Percentiles rank a stretch among this genome's conserved stretches.
Evolutionary conservation across 768 basidiomycete genomes (phyloP).

Genomic region (Naganishia onofrii): DNA sequence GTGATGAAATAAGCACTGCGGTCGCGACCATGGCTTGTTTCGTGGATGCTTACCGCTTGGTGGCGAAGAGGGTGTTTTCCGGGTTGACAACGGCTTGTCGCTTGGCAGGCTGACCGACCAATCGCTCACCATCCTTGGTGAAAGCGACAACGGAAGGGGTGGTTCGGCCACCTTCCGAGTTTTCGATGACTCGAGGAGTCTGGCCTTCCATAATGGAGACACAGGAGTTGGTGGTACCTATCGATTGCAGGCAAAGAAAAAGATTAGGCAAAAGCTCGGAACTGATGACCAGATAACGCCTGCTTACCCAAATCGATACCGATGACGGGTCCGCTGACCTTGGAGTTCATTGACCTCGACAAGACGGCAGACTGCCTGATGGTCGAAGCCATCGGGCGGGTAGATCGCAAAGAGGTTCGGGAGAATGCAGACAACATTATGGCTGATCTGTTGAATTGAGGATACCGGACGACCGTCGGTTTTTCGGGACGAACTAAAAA

Average conservation of each 20-base stretch:
- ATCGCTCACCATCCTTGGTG: slow-evolving; percentile 95
- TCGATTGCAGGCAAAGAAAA: neutral
- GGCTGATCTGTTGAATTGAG: slow-evolving; percentile 24
- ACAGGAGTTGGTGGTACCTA: slow-evolving; percentile 53
- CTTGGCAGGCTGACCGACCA: slow-evolving; percentile 93
- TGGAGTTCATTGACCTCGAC: slow-evolving; percentile 91
- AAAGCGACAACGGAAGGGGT: slow-evolving; percentile 98
- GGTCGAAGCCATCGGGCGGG: slow-evolving; percentile 25
- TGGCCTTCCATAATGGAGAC: slow-evolving; percentile 84
- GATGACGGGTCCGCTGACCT: slow-evolving; percentile 76
- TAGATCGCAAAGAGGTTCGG: slow-evolving; percentile 58
- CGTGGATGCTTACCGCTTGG: slow-evolving; percentile 46
- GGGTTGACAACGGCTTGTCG: slow-evolving; percentile 96
- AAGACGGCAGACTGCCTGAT: slow-evolving; percentile 51
- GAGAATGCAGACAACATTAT: slow-evolving; percentile 55
- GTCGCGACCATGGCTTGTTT: neutral
- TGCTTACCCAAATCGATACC: slow-evolving; percentile 84
- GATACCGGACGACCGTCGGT: slow-evolving; percentile 24
- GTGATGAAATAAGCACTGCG: neutral
- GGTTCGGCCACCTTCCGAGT: slow-evolving; percentile 94
- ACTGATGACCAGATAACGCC: neutral
- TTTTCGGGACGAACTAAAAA: neutral
- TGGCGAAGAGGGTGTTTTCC: slow-evolving; percentile 82
- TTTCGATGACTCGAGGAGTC: slow-evolving; percentile 91
- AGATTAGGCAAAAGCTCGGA: neutral